Conservation (phyloP, 1,284 basidiomycete species). For the Rhodotorula sp. region DNA sequence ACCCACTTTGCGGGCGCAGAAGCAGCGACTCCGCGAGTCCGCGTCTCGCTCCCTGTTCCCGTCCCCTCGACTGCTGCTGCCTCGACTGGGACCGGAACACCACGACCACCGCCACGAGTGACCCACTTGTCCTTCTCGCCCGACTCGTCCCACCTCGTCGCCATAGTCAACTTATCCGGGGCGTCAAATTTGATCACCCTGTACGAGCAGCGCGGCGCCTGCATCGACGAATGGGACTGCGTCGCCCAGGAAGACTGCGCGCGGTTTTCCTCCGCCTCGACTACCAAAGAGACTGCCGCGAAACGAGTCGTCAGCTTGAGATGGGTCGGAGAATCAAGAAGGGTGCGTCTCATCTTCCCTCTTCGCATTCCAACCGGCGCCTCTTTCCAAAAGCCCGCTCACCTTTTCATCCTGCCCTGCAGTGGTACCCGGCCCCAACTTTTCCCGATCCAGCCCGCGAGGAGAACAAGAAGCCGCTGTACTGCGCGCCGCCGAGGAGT, state of each 20-base stretch:
- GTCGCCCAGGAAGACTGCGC: constrained; percentile 26
- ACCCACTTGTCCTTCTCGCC: constrained; percentile 29
- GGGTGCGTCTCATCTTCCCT: constrained; percentile 8
- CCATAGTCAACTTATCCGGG: neutral
- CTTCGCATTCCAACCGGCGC: neutral
- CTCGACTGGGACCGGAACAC: neutral
- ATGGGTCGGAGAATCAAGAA: constrained; percentile 33
- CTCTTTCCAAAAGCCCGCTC: neutral
- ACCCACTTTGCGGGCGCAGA: constrained; percentile 16
- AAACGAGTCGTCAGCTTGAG: constrained; percentile 22
- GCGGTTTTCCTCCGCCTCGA: neutral
- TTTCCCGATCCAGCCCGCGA: constrained; percentile 10
- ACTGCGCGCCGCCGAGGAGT: constrained; percentile 28
- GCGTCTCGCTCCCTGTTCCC: constrained; percentile 19
- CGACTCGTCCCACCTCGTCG: constrained; percentile 24
- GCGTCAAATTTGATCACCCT: constrained; percentile 25
- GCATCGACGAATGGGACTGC: constrained; percentile 31
- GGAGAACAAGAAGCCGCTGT: constrained; percentile 20
- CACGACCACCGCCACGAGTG: neutral
- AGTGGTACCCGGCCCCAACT: constrained; percentile 29
- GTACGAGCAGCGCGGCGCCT: constrained; percentile 29
- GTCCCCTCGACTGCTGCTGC: neutral
- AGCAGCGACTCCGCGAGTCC: constrained; percentile 9
- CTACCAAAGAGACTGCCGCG: neutral
- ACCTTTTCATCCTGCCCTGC: neutral